A percentile compares a stretch with the other conserved stretches of the same genome.
phyloP scores from a whole-genome alignment of 1,139 yeast species.

The Magnusiomyces ingens region DNA sequence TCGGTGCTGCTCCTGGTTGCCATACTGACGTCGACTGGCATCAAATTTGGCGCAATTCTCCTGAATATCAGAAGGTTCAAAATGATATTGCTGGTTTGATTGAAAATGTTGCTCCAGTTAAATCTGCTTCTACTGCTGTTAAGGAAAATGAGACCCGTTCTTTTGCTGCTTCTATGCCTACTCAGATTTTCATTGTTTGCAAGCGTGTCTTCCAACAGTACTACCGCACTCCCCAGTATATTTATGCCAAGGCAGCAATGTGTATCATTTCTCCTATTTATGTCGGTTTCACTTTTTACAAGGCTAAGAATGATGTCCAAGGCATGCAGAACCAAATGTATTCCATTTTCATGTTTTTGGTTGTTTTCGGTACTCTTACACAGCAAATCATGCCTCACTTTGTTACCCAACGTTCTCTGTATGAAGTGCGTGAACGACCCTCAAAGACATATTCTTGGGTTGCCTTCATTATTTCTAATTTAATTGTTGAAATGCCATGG shows the following conservation, averaged over 20 bases:
- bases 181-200: constrained; percentile 46
- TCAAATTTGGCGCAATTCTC: constrained; percentile 54
- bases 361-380: constrained; percentile 50
- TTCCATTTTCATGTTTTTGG: constrained; percentile 55
- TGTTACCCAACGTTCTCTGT: constrained; percentile 54
- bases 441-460: constrained; percentile 49
- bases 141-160: constrained; percentile 22
- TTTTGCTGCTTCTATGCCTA: constrained; percentile 36
- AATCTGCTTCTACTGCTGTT: neutral
- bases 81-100: constrained; percentile 36
- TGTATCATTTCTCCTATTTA: constrained; percentile 44
- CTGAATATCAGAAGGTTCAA: constrained; percentile 39
- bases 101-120: neutral
- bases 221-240: constrained; percentile 64
- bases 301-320: constrained; percentile 46
- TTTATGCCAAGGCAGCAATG: constrained; percentile 53
- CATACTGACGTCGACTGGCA: constrained; percentile 53
- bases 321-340: constrained; percentile 40
- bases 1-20: constrained; percentile 69
- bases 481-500: constrained; percentile 67
- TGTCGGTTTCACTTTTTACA: constrained; percentile 64
- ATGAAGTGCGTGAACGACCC: constrained; percentile 46
- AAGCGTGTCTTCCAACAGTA: constrained; percentile 47
- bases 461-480: constrained; percentile 51
- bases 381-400: constrained; percentile 66